Evolutionary conservation across 2,329 filamentous ascomycete genomes (phyloP).

Genomic region (Hypoxylon sp.): DNA sequence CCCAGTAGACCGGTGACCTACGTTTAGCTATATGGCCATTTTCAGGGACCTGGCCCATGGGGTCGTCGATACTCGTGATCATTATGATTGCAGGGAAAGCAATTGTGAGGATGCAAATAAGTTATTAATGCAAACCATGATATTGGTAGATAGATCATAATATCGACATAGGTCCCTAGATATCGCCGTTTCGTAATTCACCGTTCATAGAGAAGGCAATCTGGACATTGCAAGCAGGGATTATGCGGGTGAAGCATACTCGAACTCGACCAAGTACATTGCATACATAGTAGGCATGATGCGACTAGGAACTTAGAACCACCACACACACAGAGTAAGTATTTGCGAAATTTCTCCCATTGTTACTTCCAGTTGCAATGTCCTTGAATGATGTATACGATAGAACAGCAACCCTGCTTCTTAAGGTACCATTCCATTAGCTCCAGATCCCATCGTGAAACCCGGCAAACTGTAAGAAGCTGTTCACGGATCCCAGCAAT

Average conservation of each 20-base stretch:
- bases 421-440: neutral
- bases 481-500: neutral
- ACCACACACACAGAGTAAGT: neutral
- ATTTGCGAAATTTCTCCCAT: neutral
- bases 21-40: constrained; percentile 8
- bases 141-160: constrained; percentile 12
- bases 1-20: constrained; percentile 73
- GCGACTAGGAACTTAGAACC: neutral
- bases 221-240: constrained; percentile 13
- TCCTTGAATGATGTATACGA: constrained; percentile 8
- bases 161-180: constrained; percentile 15
- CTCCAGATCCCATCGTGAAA: constrained; percentile 16
- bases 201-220: constrained; percentile 26
- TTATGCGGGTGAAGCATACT: constrained; percentile 14
- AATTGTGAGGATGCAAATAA: constrained; percentile 1
- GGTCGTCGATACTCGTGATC: constrained; percentile 10
- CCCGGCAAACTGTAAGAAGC: constrained; percentile 6
- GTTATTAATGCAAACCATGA: constrained; percentile 8
- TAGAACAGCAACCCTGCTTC: neutral
- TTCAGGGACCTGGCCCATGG: neutral
- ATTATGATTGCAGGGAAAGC: constrained; percentile 10
- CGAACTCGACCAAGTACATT: neutral
- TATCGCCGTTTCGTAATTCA: constrained; percentile 7
- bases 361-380: neutral
- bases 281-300: no score